Conservation (phyloP, 371 early-diverging fungal species). For the Syncephalastrum racemosum region DNA sequence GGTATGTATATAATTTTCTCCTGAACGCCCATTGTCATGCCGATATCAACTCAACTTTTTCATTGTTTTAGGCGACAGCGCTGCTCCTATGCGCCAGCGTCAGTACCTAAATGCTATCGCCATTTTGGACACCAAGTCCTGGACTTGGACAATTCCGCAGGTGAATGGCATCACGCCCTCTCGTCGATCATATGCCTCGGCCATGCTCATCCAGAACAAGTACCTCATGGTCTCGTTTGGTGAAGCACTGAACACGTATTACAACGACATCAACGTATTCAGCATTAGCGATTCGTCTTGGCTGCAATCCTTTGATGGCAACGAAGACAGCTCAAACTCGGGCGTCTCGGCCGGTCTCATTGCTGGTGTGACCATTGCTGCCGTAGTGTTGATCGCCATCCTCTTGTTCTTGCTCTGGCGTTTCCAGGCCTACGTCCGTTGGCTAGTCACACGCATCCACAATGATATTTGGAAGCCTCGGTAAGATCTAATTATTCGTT, state of each 20-base stretch:
- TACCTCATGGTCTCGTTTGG: slow-evolving; percentile 46
- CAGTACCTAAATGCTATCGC: slow-evolving; percentile 33
- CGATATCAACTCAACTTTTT: background rate
- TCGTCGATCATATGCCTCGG: slow-evolving; percentile 41
- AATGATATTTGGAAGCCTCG: slow-evolving; percentile 50
- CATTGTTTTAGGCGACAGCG: slow-evolving; percentile 31
- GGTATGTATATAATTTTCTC: slow-evolving; percentile 24
- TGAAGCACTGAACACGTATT: slow-evolving; percentile 37
- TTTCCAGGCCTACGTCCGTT: slow-evolving; percentile 39
- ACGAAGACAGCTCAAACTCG: slow-evolving; percentile 7
- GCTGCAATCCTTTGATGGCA: slow-evolving; percentile 31
- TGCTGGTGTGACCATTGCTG: slow-evolving; percentile 45
- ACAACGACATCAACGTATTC: slow-evolving; percentile 46
- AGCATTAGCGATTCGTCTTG: slow-evolving; percentile 22
- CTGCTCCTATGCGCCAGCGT: slow-evolving; percentile 14
- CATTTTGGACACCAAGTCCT: slow-evolving; percentile 42
- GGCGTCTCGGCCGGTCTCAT: slow-evolving; percentile 38
- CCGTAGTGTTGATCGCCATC: slow-evolving; percentile 30
- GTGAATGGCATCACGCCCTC: slow-evolving; percentile 40
- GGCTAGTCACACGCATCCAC: slow-evolving; percentile 39
- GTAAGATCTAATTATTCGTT: slow-evolving; percentile 6
- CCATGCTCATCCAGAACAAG: slow-evolving; percentile 28
- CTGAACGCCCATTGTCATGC: background rate
- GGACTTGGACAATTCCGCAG: slow-evolving; percentile 38
- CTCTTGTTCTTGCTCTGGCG: slow-evolving; percentile 44